Evolutionary conservation across 1,139 yeast genomes (phyloP), one percentile per base, ranked within the genome.

Genomic region (Suhomyces maxii): DNA sequence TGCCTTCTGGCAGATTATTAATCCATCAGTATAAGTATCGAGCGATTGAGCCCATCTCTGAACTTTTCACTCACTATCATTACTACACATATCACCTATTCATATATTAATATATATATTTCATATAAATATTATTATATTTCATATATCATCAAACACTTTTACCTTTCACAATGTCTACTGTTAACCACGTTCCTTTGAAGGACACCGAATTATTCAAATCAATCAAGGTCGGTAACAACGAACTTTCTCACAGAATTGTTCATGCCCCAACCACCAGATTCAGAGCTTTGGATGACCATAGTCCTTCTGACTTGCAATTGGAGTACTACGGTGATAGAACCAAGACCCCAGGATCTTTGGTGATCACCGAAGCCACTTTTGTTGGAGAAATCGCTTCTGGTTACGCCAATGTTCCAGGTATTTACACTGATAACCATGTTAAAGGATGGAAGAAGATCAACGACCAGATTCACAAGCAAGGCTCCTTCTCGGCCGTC

Each of bases 201-300:
- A 51, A 61, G 47, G 63, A 65, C 40, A 68, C 79, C 44, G 68
- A 75, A 44, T 60, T 76, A 8, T 80, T 80, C 67, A 65, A 76
- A 50, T 77, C 82, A 34, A 63, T 79, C 47, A 69, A 72, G 52
- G 68, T 81, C 42, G 84, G 83, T 39, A 57, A 62, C 39, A 47
- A 58, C 23, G 47, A 63, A 53, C 50, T 69, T 53, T 49, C 58
- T 53, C 73, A 80, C 56, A 67, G 83, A 50, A 56, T 82, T 9
- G 81, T 67, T 2, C 61, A 69, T 57, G 76, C 85, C 8, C 87
- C 88, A 14, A 68, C 80, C 47, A 80, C 87, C 10, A 69, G 85
- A 64, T 63, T 61, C 55, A 72, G 85, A 60, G 75, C 80, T 26
- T 55, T 64, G 4, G 52, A 42, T 8, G 71, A 71, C 39, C 67